A percentile compares a stretch with the other conserved stretches of the same genome.
These are phyloP conservation scores for Colletotrichum neosansevieriae DNA, from an alignment of 2,329 filamentous ascomycete genomes.

Conservation along the genomic window DNA sequence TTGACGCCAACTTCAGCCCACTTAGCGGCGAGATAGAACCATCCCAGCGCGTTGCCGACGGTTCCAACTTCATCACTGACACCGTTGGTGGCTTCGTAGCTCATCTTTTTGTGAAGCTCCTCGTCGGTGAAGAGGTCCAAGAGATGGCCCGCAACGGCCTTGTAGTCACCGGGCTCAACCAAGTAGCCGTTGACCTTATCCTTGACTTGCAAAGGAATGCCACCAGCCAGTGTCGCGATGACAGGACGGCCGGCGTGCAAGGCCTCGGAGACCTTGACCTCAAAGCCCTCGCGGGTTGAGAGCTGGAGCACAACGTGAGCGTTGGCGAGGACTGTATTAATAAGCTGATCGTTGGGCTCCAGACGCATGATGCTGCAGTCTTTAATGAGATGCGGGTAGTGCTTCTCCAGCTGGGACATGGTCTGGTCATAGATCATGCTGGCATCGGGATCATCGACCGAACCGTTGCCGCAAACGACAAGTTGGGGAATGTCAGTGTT, in stretches of 20 bases:
- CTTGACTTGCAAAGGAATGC: slow-evolving; percentile 83
- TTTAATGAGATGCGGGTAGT: slow-evolving; percentile 71
- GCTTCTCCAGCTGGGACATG: slow-evolving; percentile 72
- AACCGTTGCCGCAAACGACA: slow-evolving; percentile 82
- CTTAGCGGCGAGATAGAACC: slow-evolving; percentile 82
- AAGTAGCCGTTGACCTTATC: slow-evolving; percentile 79
- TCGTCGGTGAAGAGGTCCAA: slow-evolving; percentile 74
- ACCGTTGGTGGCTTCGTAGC: slow-evolving; percentile 69
- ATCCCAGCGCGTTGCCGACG: slow-evolving; percentile 80
- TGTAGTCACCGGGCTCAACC: slow-evolving; percentile 77
- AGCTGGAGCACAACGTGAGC: slow-evolving; percentile 82
- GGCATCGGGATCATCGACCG: slow-evolving; percentile 84
- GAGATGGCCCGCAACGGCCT: slow-evolving; percentile 76
- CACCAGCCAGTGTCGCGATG: slow-evolving; percentile 81
- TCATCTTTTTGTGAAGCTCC: slow-evolving; percentile 75
- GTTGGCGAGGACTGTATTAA: slow-evolving; percentile 81
- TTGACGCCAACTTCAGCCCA: slow-evolving; percentile 66
- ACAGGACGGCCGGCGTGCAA: slow-evolving; percentile 84
- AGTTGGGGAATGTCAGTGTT: slow-evolving; percentile 74
- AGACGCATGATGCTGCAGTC: slow-evolving; percentile 83
- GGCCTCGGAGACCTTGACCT: slow-evolving; percentile 88
- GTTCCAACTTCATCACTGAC: slow-evolving; percentile 87
- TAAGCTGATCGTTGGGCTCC: slow-evolving; percentile 81
- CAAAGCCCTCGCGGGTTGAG: slow-evolving; percentile 85
- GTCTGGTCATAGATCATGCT: slow-evolving; percentile 78